Evolutionary conservation across 768 basidiomycete genomes (phyloP).

Genomic region (Phaffia australis): DNA sequence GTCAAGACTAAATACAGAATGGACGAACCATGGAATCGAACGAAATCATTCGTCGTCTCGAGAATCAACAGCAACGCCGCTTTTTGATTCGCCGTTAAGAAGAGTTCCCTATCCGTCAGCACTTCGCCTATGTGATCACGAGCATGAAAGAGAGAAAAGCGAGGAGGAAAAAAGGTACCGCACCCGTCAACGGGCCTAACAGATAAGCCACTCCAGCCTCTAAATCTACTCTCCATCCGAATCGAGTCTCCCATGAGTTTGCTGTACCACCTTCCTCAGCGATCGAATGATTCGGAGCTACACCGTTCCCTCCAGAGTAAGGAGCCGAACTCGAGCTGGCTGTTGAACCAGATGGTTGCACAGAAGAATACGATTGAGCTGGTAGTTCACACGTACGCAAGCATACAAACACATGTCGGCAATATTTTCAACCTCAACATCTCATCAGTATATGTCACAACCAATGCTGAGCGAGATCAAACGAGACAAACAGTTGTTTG

Average conservation of each 20-base stretch:
- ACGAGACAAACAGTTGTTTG: too few species aligned
- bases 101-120: background rate
- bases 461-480: too few species aligned
- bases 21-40: constrained; percentile 61
- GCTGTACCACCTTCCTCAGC: constrained; percentile 30
- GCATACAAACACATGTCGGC: too few species aligned
- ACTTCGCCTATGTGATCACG: background rate
- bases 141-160: background rate
- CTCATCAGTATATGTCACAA: too few species aligned
- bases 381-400: background rate
- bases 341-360: constrained; percentile 12
- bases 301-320: background rate
- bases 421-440: too few species aligned
- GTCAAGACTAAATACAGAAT: background rate
- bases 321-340: background rate
- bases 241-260: constrained; percentile 61
- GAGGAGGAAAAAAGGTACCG: constrained; percentile 28
- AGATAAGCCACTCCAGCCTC: constrained; percentile 56
- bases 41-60: constrained; percentile 66
- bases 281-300: background rate
- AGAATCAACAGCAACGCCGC: constrained; percentile 56
- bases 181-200: constrained; percentile 62
- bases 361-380: background rate
- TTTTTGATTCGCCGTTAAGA: constrained; percentile 31
- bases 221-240: constrained; percentile 56